These are phyloP conservation scores for Lentinula raphanica DNA, from an alignment of 768 basidiomycete species.

Conservation along the genomic window DNA sequence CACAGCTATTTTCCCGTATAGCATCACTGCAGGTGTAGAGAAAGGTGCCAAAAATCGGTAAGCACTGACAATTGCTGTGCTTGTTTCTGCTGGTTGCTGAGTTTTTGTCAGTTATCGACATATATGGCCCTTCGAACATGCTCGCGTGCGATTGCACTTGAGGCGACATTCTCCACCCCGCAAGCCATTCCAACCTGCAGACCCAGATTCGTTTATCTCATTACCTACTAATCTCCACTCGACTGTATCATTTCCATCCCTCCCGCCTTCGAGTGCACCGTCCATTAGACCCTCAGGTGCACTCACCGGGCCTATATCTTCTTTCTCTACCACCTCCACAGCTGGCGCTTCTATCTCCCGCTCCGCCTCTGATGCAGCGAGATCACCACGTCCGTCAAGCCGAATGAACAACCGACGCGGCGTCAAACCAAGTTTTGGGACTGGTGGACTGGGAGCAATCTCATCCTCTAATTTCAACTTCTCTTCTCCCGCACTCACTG, in stretches of 20 bases:
- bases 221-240: background rate
- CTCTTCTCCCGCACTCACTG: background rate
- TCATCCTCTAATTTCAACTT: background rate
- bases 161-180: constrained; percentile 5
- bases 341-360: background rate
- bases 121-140: constrained; percentile 97
- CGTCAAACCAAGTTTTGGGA: background rate
- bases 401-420: background rate
- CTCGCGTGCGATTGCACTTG: constrained; percentile 69
- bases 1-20: constrained; percentile 61
- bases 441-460: background rate
- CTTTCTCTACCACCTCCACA: background rate
- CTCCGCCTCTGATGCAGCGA: background rate
- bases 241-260: background rate
- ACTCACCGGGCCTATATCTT: constrained; percentile 1
- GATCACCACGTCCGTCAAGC: background rate
- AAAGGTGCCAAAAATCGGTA: constrained; percentile 91
- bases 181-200: background rate
- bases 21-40: constrained; percentile 93
- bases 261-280: background rate
- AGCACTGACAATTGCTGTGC: constrained; percentile 8
- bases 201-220: too few species aligned
- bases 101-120: constrained; percentile 62
- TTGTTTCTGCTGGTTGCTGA: background rate
- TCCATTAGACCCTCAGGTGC: constrained; percentile 1